phyloP scores from a whole-genome alignment of 2,329 filamentous ascomycete species.

The Diplodia intermedia region DNA sequence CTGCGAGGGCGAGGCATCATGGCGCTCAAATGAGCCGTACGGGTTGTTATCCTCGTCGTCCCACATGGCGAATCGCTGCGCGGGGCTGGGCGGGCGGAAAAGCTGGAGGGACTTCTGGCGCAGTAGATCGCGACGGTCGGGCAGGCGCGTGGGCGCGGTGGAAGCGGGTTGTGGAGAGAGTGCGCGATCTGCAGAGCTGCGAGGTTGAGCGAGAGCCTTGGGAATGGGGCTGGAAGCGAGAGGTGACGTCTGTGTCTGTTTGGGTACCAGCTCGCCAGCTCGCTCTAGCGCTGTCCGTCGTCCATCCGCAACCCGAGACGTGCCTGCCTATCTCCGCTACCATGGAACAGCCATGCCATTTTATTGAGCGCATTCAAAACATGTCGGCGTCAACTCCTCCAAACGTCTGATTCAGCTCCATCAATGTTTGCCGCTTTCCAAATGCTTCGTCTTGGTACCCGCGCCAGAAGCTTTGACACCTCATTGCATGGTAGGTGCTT shows the following conservation, averaged over 20 bases:
- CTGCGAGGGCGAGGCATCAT: conserved; percentile 78
- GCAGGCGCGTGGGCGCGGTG: conserved; percentile 22
- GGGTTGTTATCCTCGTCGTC: conserved; percentile 99
- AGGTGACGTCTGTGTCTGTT: conserved; percentile 30
- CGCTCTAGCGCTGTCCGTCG: conserved; percentile 9
- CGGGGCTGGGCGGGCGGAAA: background rate
- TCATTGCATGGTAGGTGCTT: conserved; percentile 13
- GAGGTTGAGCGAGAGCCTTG: conserved; percentile 27
- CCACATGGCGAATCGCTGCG: conserved; percentile 71
- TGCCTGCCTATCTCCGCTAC: conserved; percentile 9
- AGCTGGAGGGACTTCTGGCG: conserved; percentile 2
- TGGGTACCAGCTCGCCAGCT: conserved; percentile 22
- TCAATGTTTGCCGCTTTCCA: background rate
- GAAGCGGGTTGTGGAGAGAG: conserved; percentile 24
- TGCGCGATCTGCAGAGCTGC: conserved; percentile 28
- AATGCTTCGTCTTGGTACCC: background rate
- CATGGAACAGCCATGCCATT: background rate
- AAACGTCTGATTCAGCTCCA: background rate
- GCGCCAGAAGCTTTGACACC: conserved; percentile 22
- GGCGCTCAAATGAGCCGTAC: conserved; percentile 90
- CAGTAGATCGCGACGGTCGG: conserved; percentile 1
- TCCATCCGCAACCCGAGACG: conserved; percentile 1
- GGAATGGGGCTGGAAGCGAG: conserved; percentile 32
- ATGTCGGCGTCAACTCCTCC: background rate
- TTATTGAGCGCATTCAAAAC: background rate